Conservation (phyloP, 202 grass and related monocot species). For the Brachypodium distachyon region DNA sequence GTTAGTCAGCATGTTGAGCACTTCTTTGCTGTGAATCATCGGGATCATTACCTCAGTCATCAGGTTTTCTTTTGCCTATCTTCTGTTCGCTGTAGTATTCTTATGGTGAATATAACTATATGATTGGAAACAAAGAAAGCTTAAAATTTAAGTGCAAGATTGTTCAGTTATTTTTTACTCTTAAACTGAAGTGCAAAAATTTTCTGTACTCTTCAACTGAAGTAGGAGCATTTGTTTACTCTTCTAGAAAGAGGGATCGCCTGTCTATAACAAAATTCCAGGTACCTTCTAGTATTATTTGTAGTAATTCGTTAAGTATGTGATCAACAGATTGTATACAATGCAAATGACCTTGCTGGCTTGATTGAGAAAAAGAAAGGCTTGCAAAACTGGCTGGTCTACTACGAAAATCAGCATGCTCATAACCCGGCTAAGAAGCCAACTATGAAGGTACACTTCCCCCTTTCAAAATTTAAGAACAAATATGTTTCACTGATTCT, state of each 20-base stretch:
- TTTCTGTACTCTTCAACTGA: conserved; percentile 8
- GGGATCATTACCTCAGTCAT: conserved; percentile 82
- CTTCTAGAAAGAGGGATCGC: background rate
- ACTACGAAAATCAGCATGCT: conserved; percentile 70
- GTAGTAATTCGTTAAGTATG: conserved; percentile 10
- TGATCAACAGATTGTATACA: conserved; percentile 65
- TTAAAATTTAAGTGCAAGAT: background rate
- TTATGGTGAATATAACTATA: conserved; percentile 1
- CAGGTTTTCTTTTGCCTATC: conserved; percentile 47
- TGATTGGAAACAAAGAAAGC: background rate
- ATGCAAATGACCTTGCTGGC: conserved; percentile 79
- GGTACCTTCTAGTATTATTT: background rate
- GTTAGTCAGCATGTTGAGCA: conserved; percentile 96
- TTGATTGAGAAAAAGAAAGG: conserved; percentile 66
- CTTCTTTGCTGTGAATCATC: conserved; percentile 97
- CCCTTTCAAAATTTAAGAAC: background rate
- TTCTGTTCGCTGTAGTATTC: background rate
- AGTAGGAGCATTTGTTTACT: background rate
- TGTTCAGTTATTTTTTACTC: background rate
- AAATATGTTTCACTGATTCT: background rate
- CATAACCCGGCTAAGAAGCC: conserved; percentile 48
- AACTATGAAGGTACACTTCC: conserved; percentile 64
- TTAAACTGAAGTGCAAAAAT: background rate
- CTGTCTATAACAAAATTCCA: background rate
- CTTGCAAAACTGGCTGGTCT: conserved; percentile 89